Evolutionary conservation across 129 eudicot genomes (phyloP), one percentile per base, ranked within the genome.

Genomic region (Arctium minus): DNA sequence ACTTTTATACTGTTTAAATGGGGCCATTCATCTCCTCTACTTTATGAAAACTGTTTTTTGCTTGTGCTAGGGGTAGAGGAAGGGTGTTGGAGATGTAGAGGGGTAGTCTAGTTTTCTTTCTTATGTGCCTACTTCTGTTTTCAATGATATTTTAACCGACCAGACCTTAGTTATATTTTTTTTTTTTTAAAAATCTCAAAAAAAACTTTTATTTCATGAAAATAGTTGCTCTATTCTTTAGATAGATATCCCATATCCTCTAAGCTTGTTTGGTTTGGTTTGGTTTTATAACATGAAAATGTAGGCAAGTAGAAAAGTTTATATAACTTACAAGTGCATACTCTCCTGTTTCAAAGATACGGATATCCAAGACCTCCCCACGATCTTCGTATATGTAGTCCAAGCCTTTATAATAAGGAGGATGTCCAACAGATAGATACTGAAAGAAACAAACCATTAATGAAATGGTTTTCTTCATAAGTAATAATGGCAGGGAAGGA

Each of bases 371-470:
- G 50, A 95, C 98, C 92, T 95, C 98, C 1, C 98, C 97, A 46
- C 98, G 91, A 80, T 95, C 97, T 87, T 95, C 98, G 56, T 91
- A 95, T 35, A 95, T 95, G 89, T 94, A 94, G 75, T 94, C 98
- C 89, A 94, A 81, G 31, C 98, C 98, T 86, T 89, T 94, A 88
- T 89, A 94, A 39, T 90, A 94, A 79, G 96, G 93, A 71, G 98
- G 98, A 90, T 94, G 98, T 35, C 93, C 98, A 72, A 94, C 98
- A 31, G 98, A 94, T 81, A 92, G 88, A 85, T 94, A 94, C 97
- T 94, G 89, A 50, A 80, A 86, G 1, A 15, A 32, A 64, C 8
- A 13, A 31, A 72, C 27, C 42, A 72, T 72, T 30, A 38, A 22
- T 13, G 12, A 17, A 65, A 9, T 18, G 68, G 38, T 4, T 60